Conservation (phyloP, 441 rosid genomes). For the Macaranga tanarius region DNA sequence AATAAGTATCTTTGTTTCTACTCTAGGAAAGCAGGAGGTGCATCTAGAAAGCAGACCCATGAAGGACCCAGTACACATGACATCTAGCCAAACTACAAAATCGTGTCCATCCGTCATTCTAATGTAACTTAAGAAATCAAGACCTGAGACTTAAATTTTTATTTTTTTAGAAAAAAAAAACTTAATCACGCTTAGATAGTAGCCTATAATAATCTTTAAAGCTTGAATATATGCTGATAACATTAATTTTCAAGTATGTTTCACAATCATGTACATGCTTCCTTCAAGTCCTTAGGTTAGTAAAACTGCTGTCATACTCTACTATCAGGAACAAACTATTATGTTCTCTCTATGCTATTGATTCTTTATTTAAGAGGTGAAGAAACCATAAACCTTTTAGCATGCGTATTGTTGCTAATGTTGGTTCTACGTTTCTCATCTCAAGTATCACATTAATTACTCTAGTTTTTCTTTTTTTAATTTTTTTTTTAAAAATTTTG, state of each 20-base stretch:
- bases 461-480: background rate
- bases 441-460: constrained; percentile 8
- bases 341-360: background rate
- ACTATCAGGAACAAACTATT: background rate
- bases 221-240: background rate
- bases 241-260: background rate
- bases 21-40: no score
- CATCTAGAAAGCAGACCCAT: no score
- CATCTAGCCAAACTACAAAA: no score
- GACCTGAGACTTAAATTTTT: no score
- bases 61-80: no score
- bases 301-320: constrained; percentile 20
- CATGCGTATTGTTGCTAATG: background rate
- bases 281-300: constrained; percentile 92
- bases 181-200: background rate
- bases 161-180: no score
- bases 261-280: constrained; percentile 54
- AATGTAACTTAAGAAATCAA: no score
- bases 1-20: no score
- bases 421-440: constrained; percentile 14
- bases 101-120: no score
- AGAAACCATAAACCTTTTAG: background rate
- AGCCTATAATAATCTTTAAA: background rate
- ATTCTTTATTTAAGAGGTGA: background rate
- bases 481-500: no score